These are phyloP conservation scores for Gracilaria gracilis DNA, from an alignment of 23 red algal genomes.

Conservation along the genomic window DNA sequence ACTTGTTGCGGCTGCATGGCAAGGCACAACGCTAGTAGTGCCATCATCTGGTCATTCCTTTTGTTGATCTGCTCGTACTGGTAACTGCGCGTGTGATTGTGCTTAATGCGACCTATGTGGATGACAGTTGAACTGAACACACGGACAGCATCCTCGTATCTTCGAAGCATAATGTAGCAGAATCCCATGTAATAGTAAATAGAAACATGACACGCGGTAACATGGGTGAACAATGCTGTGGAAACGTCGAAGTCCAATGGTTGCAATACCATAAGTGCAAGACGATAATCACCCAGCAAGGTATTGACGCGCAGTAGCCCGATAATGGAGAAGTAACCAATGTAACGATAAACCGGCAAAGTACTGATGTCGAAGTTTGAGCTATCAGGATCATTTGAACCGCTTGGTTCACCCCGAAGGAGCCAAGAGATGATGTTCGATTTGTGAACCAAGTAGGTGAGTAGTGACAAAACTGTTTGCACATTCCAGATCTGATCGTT, in stretches of 20 bases:
- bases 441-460: constrained; percentile 92
- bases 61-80: constrained; percentile 99
- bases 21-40: constrained; percentile 81
- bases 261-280: constrained; percentile 94
- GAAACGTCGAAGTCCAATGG: constrained; percentile 86
- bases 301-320: constrained; percentile 91
- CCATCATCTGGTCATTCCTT: constrained; percentile 96
- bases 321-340: constrained; percentile 98
- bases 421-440: constrained; percentile 95
- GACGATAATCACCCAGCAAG: constrained; percentile 91
- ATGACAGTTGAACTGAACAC: constrained; percentile 79
- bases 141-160: constrained; percentile 97
- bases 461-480: constrained; percentile 71
- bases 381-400: constrained; percentile 81
- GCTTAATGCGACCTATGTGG: constrained; percentile 90
- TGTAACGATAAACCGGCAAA: constrained; percentile 85
- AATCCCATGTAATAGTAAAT: constrained; percentile 99
- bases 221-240: constrained; percentile 90
- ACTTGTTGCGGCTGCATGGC: constrained; percentile 81
- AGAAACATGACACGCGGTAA: constrained; percentile 97
- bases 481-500: constrained; percentile 91
- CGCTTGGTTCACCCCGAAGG: constrained; percentile 62
- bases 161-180: constrained; percentile 92
- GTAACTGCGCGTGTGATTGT: constrained; percentile 94
- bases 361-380: constrained; percentile 88